Base-by-base conservation (phyloP, 208 protist species). In the Trypanosomatidae sp. region DNA sequence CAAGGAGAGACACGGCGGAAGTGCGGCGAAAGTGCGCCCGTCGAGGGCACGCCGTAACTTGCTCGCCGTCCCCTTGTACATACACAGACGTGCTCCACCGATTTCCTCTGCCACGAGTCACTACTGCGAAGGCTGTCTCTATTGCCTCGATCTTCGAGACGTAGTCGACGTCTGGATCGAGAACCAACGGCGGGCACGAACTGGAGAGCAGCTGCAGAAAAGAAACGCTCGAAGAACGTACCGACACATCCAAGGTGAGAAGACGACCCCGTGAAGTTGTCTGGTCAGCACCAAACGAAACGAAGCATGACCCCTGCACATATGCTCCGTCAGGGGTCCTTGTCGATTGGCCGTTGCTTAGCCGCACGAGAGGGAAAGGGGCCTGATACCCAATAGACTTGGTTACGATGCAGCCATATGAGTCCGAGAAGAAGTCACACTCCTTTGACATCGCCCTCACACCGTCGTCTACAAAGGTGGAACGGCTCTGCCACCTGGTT, bases 341-440 rank as follows among this genome's bases (percentile, higher is more conserved):
- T 3, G 64, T n/a, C 0, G 43, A 41, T 5, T 41, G 9, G 15
- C 75, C 75, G 39, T 76, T 74, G 68, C 75, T 68, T 8, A 89
- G 46, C 17, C 81, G 74, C 43, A 80, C 76, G 33, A 88, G 56
- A 2, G 86, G 86, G n/a, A 88, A 76, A 19, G 86, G 83, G 19
- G 77, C 74, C 69, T 83, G 80, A 41, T 87, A 91, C 22, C 83
- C 82, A 53, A 71, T 73, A 64, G 81, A 87, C 28, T 68, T 59
- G 19, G 71, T 79, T n/a, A 89, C 77, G 60, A 87, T 73, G 62
- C 86, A 91, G 66, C 77, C 79, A 71, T 85, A 91, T 22, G 78
- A 74, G 49, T 88, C 83, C 6, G 76, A 76, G 76, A 91, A 91
- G n/a, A 75, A 59, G 59, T 91, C 86, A 25, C 81, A 85, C 17